Evolutionary conservation across 306 rosid species (phyloP).

Genomic region (Ochetophila trinervis): DNA sequence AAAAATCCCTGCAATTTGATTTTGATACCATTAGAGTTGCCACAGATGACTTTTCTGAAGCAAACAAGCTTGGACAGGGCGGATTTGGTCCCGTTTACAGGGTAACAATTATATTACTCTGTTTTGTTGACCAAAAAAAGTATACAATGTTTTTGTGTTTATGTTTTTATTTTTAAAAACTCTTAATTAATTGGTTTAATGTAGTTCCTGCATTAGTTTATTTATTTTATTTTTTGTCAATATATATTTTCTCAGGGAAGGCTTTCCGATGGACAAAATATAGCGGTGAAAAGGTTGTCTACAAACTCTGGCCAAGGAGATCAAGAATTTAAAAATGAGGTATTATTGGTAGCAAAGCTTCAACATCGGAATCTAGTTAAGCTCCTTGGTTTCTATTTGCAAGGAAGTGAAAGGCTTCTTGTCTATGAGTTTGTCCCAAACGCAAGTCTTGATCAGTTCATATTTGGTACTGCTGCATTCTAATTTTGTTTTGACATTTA

Average conservation of each 20-base stretch:
- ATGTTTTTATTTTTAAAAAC: neutral
- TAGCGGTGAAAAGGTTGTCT: slow-evolving; percentile 46
- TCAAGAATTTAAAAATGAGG: too few species aligned
- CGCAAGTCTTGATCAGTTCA: slow-evolving; percentile 41
- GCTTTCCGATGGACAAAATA: slow-evolving; percentile 24
- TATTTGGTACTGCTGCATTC: slow-evolving; percentile 34
- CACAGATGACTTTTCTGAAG: slow-evolving; percentile 43
- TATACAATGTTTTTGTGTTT: neutral
- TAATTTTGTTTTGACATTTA: neutral
- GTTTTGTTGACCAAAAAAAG: neutral
- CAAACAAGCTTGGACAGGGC: slow-evolving; percentile 49
- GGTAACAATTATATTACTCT: slow-evolving; percentile 24
- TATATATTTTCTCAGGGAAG: slow-evolving; percentile 29
- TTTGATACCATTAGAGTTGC: slow-evolving; percentile 31
- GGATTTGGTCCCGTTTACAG: slow-evolving; percentile 58
- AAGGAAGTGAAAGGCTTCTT: slow-evolving; percentile 38
- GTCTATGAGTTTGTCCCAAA: slow-evolving; percentile 50
- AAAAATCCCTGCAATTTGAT: slow-evolving; percentile 23
- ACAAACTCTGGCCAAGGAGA: slow-evolving; percentile 20
- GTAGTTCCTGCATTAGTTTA: neutral
- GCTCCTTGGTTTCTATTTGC: slow-evolving; percentile 45
- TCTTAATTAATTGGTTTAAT: too few species aligned
- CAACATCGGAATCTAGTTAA: slow-evolving; percentile 46
- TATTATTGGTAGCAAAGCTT: slow-evolving; percentile 42
- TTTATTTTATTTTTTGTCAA: neutral